Evolutionary conservation across 306 rosid genomes (phyloP), one percentile per base, ranked within the genome.

Genomic region (Prunus mira): DNA sequence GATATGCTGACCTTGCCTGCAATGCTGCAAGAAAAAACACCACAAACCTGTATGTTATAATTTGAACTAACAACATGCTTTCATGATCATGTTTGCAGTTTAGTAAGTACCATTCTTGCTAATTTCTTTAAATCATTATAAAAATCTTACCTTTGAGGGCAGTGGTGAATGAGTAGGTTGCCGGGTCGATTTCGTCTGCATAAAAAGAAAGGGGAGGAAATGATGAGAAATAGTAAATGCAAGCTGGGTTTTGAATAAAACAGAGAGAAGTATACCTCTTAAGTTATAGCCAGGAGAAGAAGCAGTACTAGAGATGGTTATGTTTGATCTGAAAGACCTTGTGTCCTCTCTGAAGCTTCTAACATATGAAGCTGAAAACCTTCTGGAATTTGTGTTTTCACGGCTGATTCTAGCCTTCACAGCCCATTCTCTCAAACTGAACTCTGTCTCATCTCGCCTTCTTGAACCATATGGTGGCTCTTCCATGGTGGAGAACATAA

Each of bases 101-200:
- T 7, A 49, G 18, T 25, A 56, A 56, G 28, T 20, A 56, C 11
- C 27, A 8, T 12, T 14, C 22, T 18, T 17, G 19, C 22, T 52
- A 56, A 52, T 81, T 32, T 13, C 7, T 24, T 22, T 24, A 10
- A 58, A 38, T 38, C 43, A 38, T 38, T 2, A 13, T 7, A 68
- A 11, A 25, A 50, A 38, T 46, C 58, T 50, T 81, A 89, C 99
- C 99, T 85, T 86, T 89, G 75, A 92, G 88, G 71, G 99, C 99
- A 60, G 89, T 82, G 41, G 93, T 87, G 86, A 95, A 95, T 17
- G 97, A 92, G 79, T 95, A 95, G 20, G 96, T 92, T 67, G 99
- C 83, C 22, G 99, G 97, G 88, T 95, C 93, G 30, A 95, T 95
- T 83, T 93, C 97, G 82, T 92, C 99, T 95, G 91, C 69, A 20